Evolutionary conservation across 768 basidiomycete genomes (phyloP).

Genomic region (Phaffia australis): DNA sequence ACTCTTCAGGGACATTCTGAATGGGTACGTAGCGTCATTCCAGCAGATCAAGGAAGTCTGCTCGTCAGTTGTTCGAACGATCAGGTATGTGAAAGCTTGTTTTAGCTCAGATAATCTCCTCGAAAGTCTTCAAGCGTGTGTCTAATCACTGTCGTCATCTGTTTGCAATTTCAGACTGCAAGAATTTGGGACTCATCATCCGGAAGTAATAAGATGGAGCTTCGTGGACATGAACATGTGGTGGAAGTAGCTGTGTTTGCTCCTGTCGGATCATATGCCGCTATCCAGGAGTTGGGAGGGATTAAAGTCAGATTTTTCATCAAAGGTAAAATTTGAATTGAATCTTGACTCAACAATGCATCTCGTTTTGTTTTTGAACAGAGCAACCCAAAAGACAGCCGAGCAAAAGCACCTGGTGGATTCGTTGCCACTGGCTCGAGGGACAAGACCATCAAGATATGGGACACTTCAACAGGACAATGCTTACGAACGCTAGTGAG

Average conservation of each 20-base stretch:
- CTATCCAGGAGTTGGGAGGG: constrained; percentile 66
- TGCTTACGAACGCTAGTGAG: constrained; percentile 63
- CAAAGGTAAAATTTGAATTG: neutral
- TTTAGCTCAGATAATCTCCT: neutral
- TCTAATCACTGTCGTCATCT: no score
- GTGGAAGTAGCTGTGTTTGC: constrained; percentile 74
- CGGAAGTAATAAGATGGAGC: constrained; percentile 67
- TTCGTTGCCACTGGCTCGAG: constrained; percentile 74
- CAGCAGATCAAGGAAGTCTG: constrained; percentile 54
- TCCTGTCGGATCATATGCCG: constrained; percentile 59
- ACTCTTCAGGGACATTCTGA: constrained; percentile 68
- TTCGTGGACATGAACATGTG: constrained; percentile 78
- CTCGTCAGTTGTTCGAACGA: constrained; percentile 76
- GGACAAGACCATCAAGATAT: constrained; percentile 84
- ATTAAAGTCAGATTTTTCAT: constrained; percentile 47
- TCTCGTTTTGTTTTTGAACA: constrained; percentile 38
- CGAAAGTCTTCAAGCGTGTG: no score
- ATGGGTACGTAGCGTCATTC: constrained; percentile 60
- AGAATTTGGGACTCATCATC: constrained; percentile 61
- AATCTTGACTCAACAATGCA: neutral
- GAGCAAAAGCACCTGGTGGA: constrained; percentile 38
- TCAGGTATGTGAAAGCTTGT: constrained; percentile 48
- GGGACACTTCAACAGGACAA: constrained; percentile 77
- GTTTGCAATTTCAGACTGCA: constrained; percentile 49
- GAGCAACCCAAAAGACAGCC: constrained; percentile 40